Conservation (phyloP, 192 early-diverging fungal genomes). For the Coemansia sp. region DNA sequence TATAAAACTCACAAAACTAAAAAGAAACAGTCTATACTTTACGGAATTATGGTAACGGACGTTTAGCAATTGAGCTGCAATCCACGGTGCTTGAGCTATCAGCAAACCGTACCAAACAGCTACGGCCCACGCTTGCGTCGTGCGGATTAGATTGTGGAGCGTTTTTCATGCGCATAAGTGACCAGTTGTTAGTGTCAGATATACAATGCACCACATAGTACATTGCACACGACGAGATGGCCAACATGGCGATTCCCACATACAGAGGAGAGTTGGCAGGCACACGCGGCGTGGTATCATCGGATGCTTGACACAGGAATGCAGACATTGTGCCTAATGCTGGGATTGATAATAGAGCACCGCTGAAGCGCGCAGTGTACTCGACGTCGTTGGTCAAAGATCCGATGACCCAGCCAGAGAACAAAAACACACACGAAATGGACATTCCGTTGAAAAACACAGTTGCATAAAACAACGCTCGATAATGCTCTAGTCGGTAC, state of each 20-base stretch:
- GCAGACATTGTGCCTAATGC: conserved; percentile 13
- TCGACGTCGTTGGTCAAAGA: conserved; percentile 24
- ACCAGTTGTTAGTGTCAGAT: conserved; percentile 27
- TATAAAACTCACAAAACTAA: background rate
- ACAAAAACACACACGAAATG: conserved; percentile 22
- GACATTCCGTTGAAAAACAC: conserved; percentile 21
- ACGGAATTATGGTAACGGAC: background rate
- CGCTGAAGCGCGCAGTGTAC: conserved; percentile 17
- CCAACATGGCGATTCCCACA: conserved; percentile 13
- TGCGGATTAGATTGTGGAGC: background rate
- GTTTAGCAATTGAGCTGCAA: conserved; percentile 11
- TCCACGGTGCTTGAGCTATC: background rate
- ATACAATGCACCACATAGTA: conserved; percentile 16
- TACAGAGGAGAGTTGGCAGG: conserved; percentile 11
- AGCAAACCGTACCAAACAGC: background rate
- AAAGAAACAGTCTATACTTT: background rate
- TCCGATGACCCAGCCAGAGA: conserved; percentile 27
- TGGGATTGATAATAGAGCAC: conserved; percentile 8
- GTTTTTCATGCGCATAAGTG: conserved; percentile 2
- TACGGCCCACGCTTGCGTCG: too few relatives aligned
- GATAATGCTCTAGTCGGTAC: conserved; percentile 5
- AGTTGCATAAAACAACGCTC: conserved; percentile 7
- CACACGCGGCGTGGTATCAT: background rate
- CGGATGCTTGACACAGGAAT: background rate
- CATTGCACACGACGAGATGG: conserved; percentile 10